Conservation (phyloP, 2,329 filamentous ascomycete species). For the Penicillium concentricum region DNA sequence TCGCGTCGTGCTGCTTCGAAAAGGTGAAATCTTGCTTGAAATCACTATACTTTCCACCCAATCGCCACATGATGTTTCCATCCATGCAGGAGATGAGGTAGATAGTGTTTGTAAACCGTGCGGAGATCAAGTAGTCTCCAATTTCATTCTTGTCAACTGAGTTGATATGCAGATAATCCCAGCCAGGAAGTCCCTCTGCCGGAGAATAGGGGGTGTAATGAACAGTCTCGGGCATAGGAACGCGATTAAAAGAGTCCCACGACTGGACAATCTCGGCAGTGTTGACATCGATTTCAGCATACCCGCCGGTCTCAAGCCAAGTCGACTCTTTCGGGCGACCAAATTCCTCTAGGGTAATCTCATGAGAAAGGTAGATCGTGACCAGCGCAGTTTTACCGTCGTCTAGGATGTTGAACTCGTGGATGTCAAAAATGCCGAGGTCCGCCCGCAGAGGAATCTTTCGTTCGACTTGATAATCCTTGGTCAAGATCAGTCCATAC, state of each 20-base stretch:
- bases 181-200: constrained; percentile 23
- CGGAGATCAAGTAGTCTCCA: constrained; percentile 42
- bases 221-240: constrained; percentile 26
- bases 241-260: constrained; percentile 35
- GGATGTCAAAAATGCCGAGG: constrained; percentile 35
- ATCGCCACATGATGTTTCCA: constrained; percentile 38
- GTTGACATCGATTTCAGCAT: constrained; percentile 34
- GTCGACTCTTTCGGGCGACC: constrained; percentile 27
- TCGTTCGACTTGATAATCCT: constrained; percentile 45
- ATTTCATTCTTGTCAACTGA: constrained; percentile 38
- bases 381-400: constrained; percentile 33
- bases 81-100: constrained; percentile 38
- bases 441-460: constrained; percentile 34
- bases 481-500: constrained; percentile 49
- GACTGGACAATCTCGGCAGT: constrained; percentile 32
- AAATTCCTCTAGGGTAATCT: constrained; percentile 24
- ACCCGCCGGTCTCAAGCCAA: constrained; percentile 31
- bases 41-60: constrained; percentile 32
- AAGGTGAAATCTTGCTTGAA: constrained; percentile 36
- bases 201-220: constrained; percentile 16
- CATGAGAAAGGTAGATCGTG: constrained; percentile 21
- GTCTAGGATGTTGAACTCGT: constrained; percentile 39
- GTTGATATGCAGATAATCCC: constrained; percentile 42
- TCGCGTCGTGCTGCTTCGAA: constrained; percentile 39
- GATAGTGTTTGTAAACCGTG: constrained; percentile 39